A percentile compares a stretch with the other conserved stretches of the same genome.
phyloP scores from a whole-genome alignment of 2,329 filamentous ascomycete species.

The Aspergillus fructus region DNA sequence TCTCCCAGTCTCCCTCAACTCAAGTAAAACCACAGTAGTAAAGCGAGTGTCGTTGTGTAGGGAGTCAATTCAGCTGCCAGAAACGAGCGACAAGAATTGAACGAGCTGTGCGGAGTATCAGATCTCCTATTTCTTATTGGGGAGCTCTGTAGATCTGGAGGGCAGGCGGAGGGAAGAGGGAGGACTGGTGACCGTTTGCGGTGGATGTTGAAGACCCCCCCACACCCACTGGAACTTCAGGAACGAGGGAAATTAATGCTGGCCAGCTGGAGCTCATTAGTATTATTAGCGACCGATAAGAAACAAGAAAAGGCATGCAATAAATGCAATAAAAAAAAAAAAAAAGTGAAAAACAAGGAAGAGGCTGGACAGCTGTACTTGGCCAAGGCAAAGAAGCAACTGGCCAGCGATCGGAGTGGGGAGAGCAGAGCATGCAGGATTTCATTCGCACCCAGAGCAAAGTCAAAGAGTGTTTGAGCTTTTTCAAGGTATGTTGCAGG shows the following conservation, averaged over 20 bases:
- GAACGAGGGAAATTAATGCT: constrained; percentile 3
- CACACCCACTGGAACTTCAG: constrained; percentile 16
- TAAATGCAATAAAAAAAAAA: not conserved
- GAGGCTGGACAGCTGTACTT: not conserved
- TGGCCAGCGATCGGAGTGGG: constrained; percentile 10
- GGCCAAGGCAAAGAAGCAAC: constrained; percentile 4
- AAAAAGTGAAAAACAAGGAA: constrained; percentile 8
- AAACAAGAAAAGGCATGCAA: constrained; percentile 9
- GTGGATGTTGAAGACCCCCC: constrained; percentile 25
- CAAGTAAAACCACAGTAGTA: not conserved
- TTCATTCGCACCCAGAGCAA: constrained; percentile 5
- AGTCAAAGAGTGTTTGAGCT: not conserved
- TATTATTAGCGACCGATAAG: constrained; percentile 9
- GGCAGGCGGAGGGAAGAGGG: not conserved
- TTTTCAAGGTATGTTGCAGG: not conserved
- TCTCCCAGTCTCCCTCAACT: constrained; percentile 1
- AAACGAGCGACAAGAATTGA: constrained; percentile 4
- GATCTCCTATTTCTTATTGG: constrained; percentile 1
- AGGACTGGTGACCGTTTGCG: constrained; percentile 35
- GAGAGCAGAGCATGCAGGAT: constrained; percentile 8
- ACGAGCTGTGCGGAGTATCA: not conserved
- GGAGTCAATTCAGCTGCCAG: not conserved
- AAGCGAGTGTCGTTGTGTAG: not conserved
- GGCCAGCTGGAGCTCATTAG: constrained; percentile 1
- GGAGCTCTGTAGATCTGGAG: constrained; percentile 1